A percentile compares a stretch with the other conserved stretches of the same genome.
phyloP scores from a whole-genome alignment of 495 filamentous ascomycete species.

The Talaromyces borbonicus region DNA sequence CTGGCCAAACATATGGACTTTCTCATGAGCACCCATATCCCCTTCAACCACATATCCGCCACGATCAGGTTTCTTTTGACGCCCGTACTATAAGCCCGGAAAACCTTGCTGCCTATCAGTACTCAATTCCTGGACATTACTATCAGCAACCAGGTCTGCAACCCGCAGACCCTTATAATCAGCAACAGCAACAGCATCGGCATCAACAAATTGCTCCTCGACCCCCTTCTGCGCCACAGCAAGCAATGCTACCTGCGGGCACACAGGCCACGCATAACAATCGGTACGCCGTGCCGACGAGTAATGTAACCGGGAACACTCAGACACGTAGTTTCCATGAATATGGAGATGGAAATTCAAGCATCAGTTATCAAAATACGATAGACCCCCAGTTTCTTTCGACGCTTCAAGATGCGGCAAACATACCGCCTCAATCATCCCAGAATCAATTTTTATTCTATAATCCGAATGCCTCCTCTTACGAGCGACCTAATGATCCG shows the following conservation, averaged over 20 bases:
- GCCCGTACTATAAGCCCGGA: constrained; percentile 21
- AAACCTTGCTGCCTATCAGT: constrained; percentile 24
- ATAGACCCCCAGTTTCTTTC: constrained; percentile 35
- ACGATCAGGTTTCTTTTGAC: constrained; percentile 28
- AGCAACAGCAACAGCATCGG: constrained; percentile 16
- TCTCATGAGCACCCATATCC: constrained; percentile 22
- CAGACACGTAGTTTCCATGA: constrained; percentile 13
- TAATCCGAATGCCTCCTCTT: constrained; percentile 16
- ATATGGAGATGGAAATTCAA: constrained; percentile 19
- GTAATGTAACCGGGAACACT: neutral
- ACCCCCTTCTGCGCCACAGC: constrained; percentile 5
- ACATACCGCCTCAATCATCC: constrained; percentile 11
- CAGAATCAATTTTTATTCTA: constrained; percentile 23
- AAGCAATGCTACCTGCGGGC: neutral
- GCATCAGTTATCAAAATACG: constrained; percentile 21
- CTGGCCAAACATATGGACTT: constrained; percentile 18
- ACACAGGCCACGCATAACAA: neutral
- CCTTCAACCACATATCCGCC: constrained; percentile 22
- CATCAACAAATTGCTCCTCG: constrained; percentile 2
- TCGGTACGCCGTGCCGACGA: constrained; percentile 7
- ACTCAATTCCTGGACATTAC: constrained; percentile 23
- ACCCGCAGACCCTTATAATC: constrained; percentile 8
- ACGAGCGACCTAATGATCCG: constrained; percentile 15
- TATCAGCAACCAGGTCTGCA: constrained; percentile 15
- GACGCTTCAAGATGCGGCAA: constrained; percentile 15